Percentiles rank a stretch among this genome's conserved stretches.
Evolutionary conservation across 768 basidiomycete genomes (phyloP).

Genomic region (Piloderma croceum): DNA sequence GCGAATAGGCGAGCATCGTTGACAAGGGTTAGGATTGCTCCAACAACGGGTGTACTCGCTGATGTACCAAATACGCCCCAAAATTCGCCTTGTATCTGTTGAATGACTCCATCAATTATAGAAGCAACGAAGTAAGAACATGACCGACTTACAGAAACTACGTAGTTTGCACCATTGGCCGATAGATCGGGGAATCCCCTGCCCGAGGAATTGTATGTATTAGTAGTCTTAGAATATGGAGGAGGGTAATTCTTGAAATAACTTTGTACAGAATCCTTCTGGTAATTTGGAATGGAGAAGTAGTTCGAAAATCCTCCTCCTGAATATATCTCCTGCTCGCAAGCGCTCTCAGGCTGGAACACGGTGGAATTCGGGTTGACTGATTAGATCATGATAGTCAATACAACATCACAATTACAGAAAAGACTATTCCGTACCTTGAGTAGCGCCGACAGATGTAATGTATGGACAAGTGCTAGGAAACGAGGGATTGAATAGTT

Average conservation of each 20-base stretch:
- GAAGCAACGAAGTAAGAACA: background rate
- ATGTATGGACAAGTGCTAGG: slow-evolving; percentile 41
- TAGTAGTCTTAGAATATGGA: slow-evolving; percentile 11
- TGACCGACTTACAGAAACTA: slow-evolving; percentile 14
- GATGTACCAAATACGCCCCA: slow-evolving; percentile 26
- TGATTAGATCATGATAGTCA: slow-evolving; percentile 31
- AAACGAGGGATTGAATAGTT: slow-evolving; percentile 22
- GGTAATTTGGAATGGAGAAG: slow-evolving; percentile 38
- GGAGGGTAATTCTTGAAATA: slow-evolving; percentile 28
- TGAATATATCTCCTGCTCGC: slow-evolving; percentile 41
- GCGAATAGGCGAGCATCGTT: slow-evolving; percentile 33
- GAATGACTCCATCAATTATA: slow-evolving; percentile 13
- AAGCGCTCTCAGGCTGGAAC: slow-evolving; percentile 40
- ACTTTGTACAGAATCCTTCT: slow-evolving; percentile 26
- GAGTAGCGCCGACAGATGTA: slow-evolving; percentile 40
- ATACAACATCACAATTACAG: background rate
- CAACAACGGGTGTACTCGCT: slow-evolving; percentile 29
- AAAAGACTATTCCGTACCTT: background rate
- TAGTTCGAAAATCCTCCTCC: slow-evolving; percentile 48
- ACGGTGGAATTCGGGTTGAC: slow-evolving; percentile 40
- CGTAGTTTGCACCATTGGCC: slow-evolving; percentile 30
- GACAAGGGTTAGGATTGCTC: slow-evolving; percentile 32
- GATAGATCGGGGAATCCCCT: slow-evolving; percentile 37
- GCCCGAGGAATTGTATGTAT: slow-evolving; percentile 26
- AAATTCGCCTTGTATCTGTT: slow-evolving; percentile 25